A percentile compares a stretch with the other conserved stretches of the same genome.
Evolutionary conservation across 148 eudicot genomes (phyloP).

Genomic region (Fagopyrum homotropicum): DNA sequence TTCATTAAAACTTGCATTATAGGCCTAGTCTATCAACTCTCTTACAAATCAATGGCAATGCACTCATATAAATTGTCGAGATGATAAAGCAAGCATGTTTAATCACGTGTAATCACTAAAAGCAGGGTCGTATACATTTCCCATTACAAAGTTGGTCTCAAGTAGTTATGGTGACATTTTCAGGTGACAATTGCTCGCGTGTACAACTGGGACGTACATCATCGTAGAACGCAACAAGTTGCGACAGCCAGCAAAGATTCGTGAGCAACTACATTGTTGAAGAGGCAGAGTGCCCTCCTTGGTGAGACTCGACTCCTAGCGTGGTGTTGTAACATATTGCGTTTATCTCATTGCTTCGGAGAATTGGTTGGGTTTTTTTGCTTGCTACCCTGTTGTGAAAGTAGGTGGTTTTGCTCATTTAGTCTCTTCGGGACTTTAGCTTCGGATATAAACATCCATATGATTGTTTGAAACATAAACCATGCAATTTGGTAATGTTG

Average conservation of each 20-base stretch:
- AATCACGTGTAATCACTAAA: background rate
- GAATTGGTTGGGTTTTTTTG: constrained; percentile 3
- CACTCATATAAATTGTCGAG: background rate
- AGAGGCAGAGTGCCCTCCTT: background rate
- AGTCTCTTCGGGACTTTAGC: background rate
- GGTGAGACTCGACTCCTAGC: background rate
- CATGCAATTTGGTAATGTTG: background rate
- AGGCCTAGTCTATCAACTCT: background rate
- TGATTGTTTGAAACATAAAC: background rate
- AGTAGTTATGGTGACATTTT: background rate
- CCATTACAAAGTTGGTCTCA: background rate
- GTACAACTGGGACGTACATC: constrained; percentile 97
- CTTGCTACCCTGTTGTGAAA: constrained; percentile 10
- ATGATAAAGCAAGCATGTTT: background rate
- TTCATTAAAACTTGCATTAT: background rate
- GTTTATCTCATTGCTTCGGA: background rate
- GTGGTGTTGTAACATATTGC: constrained; percentile 6
- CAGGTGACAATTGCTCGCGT: constrained; percentile 95
- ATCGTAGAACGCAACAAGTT: constrained; percentile 56
- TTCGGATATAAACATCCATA: background rate
- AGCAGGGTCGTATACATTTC: background rate
- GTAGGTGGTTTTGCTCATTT: background rate
- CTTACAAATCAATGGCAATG: background rate
- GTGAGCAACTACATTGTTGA: constrained; percentile 18
- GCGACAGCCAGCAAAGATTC: constrained; percentile 31